Evolutionary conservation across 1,139 yeast genomes (phyloP).

Genomic region (Zygosaccharomyces sapae): DNA sequence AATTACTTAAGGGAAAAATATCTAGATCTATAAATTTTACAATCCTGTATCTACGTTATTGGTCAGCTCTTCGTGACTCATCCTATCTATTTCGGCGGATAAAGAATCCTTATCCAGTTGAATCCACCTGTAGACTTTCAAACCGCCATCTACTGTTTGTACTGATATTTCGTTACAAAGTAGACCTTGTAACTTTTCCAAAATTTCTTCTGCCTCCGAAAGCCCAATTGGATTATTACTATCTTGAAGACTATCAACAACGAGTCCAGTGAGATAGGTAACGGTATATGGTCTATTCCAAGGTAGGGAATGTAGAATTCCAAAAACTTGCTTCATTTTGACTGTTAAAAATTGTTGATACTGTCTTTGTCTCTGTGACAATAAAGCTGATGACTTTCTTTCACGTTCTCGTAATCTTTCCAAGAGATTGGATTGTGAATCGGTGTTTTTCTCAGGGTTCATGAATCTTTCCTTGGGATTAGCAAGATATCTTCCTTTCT

Average conservation of each 20-base stretch:
- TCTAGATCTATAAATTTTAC: conserved; percentile 3
- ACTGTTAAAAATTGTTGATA: conserved; percentile 41
- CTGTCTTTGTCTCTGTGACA: conserved; percentile 36
- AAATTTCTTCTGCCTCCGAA: conserved; percentile 35
- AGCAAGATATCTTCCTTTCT: conserved; percentile 13
- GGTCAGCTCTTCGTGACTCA: conserved; percentile 7
- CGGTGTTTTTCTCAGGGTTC: conserved; percentile 19
- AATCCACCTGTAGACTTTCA: conserved; percentile 31
- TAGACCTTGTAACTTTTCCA: conserved; percentile 24
- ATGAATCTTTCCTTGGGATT: conserved; percentile 21
- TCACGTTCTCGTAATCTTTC: conserved; percentile 32
- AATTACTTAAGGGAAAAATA: neutral
- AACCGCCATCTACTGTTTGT: conserved; percentile 27
- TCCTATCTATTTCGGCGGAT: conserved; percentile 7
- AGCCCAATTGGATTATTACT: conserved; percentile 35
- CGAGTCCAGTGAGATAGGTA: conserved; percentile 30
- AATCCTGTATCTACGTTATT: conserved; percentile 6
- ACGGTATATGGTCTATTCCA: conserved; percentile 36
- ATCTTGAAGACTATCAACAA: conserved; percentile 36
- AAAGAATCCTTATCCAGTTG: conserved; percentile 17
- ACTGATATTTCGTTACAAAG: conserved; percentile 20
- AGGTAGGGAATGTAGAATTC: conserved; percentile 33
- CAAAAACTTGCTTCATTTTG: conserved; percentile 40
- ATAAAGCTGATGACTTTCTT: conserved; percentile 26
- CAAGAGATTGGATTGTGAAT: conserved; percentile 25